phyloP scores from a whole-genome alignment of 108 stramenopile genomes.

The Skeletonema menzelii region DNA sequence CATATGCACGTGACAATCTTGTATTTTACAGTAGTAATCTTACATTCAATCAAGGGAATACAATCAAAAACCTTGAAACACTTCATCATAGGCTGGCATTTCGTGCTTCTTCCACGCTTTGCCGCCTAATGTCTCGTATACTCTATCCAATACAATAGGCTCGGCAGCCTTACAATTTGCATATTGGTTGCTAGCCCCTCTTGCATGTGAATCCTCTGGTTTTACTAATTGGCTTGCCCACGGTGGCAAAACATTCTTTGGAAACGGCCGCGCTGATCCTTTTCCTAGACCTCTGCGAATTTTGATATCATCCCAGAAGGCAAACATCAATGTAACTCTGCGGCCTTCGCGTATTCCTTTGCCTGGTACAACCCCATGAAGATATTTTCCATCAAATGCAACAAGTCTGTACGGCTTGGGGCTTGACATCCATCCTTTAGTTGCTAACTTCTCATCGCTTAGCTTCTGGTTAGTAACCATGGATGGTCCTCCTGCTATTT shows the following conservation, averaged over 20 bases:
- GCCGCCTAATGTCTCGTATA: constrained; percentile 74
- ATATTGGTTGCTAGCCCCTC: background rate
- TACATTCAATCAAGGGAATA: background rate
- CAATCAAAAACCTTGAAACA: constrained; percentile 87
- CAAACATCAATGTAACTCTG: constrained; percentile 89
- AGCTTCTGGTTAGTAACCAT: constrained; percentile 80
- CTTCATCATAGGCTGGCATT: constrained; percentile 78
- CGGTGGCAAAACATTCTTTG: constrained; percentile 15
- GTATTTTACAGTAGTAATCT: background rate
- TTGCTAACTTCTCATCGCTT: constrained; percentile 48
- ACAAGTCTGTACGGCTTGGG: constrained; percentile 65
- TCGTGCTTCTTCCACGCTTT: constrained; percentile 50
- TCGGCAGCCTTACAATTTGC: constrained; percentile 9
- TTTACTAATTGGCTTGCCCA: constrained; percentile 30
- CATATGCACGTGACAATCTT: background rate
- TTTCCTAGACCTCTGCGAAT: constrained; percentile 48
- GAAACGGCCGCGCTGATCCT: constrained; percentile 74
- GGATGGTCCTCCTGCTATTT: constrained; percentile 71
- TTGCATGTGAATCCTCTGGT: constrained; percentile 1
- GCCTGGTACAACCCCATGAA: constrained; percentile 92
- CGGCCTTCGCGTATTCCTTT: constrained; percentile 53
- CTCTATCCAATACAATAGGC: constrained; percentile 47
- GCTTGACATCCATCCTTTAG: constrained; percentile 72
- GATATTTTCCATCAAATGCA: constrained; percentile 78
- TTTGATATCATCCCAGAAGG: constrained; percentile 84